These are phyloP conservation scores for Annulohypoxylon truncatum DNA, from an alignment of 2,329 filamentous ascomycete species.

Conservation along the genomic window DNA sequence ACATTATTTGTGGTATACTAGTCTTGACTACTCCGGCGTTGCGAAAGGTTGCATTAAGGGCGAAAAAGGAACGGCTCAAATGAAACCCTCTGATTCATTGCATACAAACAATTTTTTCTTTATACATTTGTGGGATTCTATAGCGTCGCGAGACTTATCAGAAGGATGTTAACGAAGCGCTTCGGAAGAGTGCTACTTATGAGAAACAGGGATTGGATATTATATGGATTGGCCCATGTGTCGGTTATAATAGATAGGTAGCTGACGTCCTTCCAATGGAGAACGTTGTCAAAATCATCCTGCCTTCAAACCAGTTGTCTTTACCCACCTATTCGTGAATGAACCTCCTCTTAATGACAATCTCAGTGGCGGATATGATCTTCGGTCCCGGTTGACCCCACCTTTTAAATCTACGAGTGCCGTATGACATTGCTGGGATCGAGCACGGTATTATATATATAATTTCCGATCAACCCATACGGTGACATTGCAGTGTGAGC, in stretches of 20 bases:
- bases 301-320: not conserved
- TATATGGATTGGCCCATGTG: not conserved
- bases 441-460: not conserved
- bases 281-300: conserved; percentile 5
- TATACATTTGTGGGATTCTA: conserved; percentile 12
- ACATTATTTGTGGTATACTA: conserved; percentile 1
- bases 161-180: conserved; percentile 31
- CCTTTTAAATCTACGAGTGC: not conserved
- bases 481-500: not conserved
- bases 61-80: conserved; percentile 23
- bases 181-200: conserved; percentile 35
- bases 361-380: not conserved
- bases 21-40: conserved; percentile 14
- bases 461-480: not conserved
- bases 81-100: conserved; percentile 9
- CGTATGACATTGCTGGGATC: not conserved
- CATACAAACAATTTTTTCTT: conserved; percentile 15
- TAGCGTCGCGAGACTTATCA: conserved; percentile 21
- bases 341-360: not conserved
- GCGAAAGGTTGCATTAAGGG: conserved; percentile 20
- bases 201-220: conserved; percentile 24
- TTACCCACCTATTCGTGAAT: not conserved
- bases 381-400: conserved; percentile 4
- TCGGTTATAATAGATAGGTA: conserved; percentile 37
- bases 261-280: conserved; percentile 16